A percentile compares a stretch with the other conserved stretches of the same genome.
Conservation (phyloP, 192 early-diverging fungal genomes). For the Entophlyctis helioformis region DNA sequence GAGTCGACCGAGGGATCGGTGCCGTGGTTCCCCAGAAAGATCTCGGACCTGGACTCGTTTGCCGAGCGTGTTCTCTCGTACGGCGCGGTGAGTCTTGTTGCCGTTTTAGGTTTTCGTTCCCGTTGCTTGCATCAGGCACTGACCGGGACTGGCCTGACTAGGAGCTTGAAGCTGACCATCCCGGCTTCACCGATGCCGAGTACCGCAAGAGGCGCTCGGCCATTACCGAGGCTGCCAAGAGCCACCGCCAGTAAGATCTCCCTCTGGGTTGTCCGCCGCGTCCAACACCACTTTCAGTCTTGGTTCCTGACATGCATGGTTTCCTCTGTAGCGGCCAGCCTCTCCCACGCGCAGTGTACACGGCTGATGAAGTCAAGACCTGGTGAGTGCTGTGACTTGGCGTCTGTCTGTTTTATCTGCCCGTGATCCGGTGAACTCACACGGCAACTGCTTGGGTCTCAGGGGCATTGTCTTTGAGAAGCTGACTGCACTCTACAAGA, state of each 20-base stretch:
- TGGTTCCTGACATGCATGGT: no score
- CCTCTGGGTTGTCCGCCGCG: background rate
- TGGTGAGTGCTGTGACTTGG: constrained; percentile 64
- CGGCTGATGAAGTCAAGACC: constrained; percentile 61
- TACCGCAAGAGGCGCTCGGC: constrained; percentile 76
- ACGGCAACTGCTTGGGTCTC: background rate
- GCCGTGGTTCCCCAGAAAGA: constrained; percentile 93
- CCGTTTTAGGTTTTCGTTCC: no score
- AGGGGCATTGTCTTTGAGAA: constrained; percentile 50
- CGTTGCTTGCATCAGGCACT: no score
- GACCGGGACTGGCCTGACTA: no score
- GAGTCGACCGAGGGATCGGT: no score
- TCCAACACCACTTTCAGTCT: background rate
- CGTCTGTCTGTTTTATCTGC: constrained; percentile 15
- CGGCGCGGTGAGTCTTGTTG: constrained; percentile 52
- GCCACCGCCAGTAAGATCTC: constrained; percentile 34
- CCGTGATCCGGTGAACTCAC: background rate
- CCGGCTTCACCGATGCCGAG: constrained; percentile 73
- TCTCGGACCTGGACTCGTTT: constrained; percentile 83
- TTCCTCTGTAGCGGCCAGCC: constrained; percentile 64
- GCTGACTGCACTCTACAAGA: constrained; percentile 61
- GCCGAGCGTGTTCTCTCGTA: constrained; percentile 85
- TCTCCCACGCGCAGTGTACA: constrained; percentile 75
- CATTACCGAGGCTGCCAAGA: constrained; percentile 76
- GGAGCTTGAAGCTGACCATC: constrained; percentile 65